Base-by-base conservation (phyloP, 129 eudicot genomes). In the Tagetes patula region DNA sequence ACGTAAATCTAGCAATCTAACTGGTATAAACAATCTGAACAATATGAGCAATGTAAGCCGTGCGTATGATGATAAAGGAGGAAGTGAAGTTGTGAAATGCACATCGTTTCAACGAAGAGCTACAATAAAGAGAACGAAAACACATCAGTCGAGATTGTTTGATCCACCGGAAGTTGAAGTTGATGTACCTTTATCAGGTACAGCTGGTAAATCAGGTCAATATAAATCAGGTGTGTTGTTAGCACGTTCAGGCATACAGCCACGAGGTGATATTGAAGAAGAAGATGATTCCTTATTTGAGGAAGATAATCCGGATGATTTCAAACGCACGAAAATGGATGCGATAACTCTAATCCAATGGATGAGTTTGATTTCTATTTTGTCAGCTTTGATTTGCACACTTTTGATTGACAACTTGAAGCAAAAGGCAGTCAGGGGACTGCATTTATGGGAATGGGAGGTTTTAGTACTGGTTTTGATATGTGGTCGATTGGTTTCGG, bases 391-490 rank as follows among this genome's bases (percentile, higher is more conserved):
- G 45, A 60, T 71, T 7, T 77, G 80, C 68, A 84, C 89, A 0
- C 85, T 86, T 9, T 43, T 76, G 7, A 82, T 91, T 31, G 0
- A 63, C 0, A 7, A 60, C 12, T 86, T 78, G 96, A 88, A 82
- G 82, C 70, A 32, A 4, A 56, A 42, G 10, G 70, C 34, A 38
- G 33, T 91, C 3, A 73, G 88, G 11, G 92, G 97, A 30, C 73
- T 91, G 47, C 73, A 73, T 49, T 9, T 86, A 9, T 91, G 97
- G 97, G 85, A 91, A 81, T 91, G 97, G 97, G 90, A 84, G 82
- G 91, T 91, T 72, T 63, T 91, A 75, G 78, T 86, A 48, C 86
- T 91, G 43, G 97, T 88, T 65, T 69, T 91, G 82, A 88, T 91
- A 31, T 88, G 97, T 50, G 97, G 97, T 20, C 77, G 97, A 27